Percentiles rank a stretch among this genome's conserved stretches.
Conservation (phyloP, 1,284 basidiomycete species). For the Taiwanofungus camphoratus region DNA sequence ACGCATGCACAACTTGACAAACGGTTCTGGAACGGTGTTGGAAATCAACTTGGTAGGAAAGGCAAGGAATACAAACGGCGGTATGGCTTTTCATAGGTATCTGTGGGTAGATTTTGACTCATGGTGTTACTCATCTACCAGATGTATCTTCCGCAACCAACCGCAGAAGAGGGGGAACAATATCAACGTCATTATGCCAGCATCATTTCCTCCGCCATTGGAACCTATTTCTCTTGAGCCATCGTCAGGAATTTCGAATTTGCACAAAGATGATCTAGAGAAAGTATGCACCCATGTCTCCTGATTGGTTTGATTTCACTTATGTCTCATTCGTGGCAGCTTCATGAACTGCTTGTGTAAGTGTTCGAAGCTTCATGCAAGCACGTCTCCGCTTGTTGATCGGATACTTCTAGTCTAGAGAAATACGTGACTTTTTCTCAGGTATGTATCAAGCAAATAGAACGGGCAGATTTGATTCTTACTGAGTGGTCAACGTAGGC, state of each 20-base stretch:
- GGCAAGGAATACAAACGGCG: slow-evolving; percentile 46
- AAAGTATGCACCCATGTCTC: slow-evolving; percentile 28
- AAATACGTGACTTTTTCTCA: slow-evolving; percentile 64
- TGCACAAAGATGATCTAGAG: slow-evolving; percentile 38
- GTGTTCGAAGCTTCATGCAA: slow-evolving; percentile 15
- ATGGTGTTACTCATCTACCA: not conserved
- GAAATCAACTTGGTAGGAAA: slow-evolving; percentile 42
- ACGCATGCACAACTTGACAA: slow-evolving; percentile 53
- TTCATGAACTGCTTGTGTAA: slow-evolving; percentile 42
- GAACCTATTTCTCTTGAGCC: slow-evolving; percentile 9
- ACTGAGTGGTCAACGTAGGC: slow-evolving; percentile 29
- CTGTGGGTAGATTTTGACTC: slow-evolving; percentile 21
- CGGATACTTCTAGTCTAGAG: slow-evolving; percentile 39
- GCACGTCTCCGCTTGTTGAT: not conserved
- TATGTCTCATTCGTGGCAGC: not conserved
- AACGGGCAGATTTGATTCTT: not conserved
- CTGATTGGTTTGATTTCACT: slow-evolving; percentile 37
- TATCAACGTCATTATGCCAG: slow-evolving; percentile 34
- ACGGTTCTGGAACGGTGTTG: slow-evolving; percentile 53
- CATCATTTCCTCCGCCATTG: slow-evolving; percentile 22
- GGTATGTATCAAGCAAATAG: slow-evolving; percentile 26
- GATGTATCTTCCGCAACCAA: slow-evolving; percentile 37
- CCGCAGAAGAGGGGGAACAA: slow-evolving; percentile 35
- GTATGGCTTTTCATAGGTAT: not conserved
- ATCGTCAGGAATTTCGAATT: slow-evolving; percentile 16